A percentile compares a stretch with the other conserved stretches of the same genome.
Evolutionary conservation across 2,329 filamentous ascomycete genomes (phyloP).

Genomic region (Alternaria sp.): DNA sequence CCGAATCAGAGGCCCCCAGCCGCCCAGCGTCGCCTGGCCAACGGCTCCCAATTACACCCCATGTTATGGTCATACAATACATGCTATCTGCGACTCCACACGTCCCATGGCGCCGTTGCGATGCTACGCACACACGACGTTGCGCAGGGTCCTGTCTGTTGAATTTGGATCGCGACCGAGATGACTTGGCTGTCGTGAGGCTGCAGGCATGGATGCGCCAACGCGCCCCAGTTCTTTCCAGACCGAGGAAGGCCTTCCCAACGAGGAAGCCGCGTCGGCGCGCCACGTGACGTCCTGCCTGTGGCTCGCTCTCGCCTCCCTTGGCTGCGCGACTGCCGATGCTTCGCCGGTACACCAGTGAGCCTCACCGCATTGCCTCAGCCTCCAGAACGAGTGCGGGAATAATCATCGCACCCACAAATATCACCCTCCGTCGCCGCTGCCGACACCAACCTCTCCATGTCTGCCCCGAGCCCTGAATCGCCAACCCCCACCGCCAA

Average conservation of each 20-base stretch:
- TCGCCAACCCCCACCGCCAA: conserved; percentile 11
- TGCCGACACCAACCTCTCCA: conserved; percentile 15
- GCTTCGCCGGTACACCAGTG: conserved; percentile 21
- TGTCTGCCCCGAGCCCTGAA: conserved; percentile 8
- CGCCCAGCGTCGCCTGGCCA: conserved; percentile 21
- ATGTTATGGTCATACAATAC: conserved; percentile 19
- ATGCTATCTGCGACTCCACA: conserved; percentile 7
- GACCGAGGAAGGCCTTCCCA: conserved; percentile 12
- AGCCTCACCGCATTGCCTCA: conserved; percentile 13
- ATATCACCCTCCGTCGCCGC: conserved; percentile 2
- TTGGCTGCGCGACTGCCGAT: conserved; percentile 19
- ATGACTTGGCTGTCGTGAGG: background rate
- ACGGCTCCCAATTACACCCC: conserved; percentile 17
- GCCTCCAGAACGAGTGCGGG: conserved; percentile 12
- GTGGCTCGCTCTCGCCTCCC: background rate
- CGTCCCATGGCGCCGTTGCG: conserved; percentile 14
- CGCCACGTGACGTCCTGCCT: background rate
- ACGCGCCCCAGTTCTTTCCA: conserved; percentile 1
- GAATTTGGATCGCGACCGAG: background rate
- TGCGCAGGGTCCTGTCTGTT: conserved; percentile 14
- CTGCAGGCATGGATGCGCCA: background rate
- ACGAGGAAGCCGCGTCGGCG: conserved; percentile 8
- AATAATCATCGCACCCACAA: conserved; percentile 15
- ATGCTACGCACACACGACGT: background rate
- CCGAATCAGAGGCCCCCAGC: conserved; percentile 16